These are phyloP conservation scores for Pythium chondricola DNA, from an alignment of 352 stramenopile species.

Conservation along the genomic window DNA sequence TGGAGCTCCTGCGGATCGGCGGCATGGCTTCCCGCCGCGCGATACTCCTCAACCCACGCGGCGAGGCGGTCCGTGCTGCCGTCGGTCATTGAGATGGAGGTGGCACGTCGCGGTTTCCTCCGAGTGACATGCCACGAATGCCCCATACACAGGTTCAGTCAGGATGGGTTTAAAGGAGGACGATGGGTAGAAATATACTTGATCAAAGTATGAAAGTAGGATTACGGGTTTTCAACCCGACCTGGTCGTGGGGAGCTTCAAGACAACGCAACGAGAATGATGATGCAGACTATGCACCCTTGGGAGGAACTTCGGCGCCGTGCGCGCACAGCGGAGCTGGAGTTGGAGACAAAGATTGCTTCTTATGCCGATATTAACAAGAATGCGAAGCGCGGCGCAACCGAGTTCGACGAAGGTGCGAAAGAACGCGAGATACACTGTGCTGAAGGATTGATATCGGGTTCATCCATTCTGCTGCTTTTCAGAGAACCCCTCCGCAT, in stretches of 20 bases:
- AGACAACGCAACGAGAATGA: constrained; percentile 20
- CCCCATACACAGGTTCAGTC: no score
- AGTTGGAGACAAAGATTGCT: constrained; percentile 79
- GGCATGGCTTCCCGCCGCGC: constrained; percentile 4
- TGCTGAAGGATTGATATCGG: neutral
- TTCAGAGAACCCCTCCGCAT: constrained; percentile 60
- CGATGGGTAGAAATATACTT: no score
- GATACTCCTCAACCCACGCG: constrained; percentile 23
- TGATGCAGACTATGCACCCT: constrained; percentile 52
- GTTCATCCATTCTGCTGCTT: neutral
- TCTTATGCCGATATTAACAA: constrained; percentile 59
- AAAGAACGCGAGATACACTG: neutral
- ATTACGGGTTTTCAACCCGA: constrained; percentile 5
- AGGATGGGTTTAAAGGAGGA: no score
- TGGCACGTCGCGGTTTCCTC: neutral
- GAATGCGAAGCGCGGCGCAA: constrained; percentile 26
- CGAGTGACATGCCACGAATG: no score
- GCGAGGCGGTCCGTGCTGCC: constrained; percentile 15
- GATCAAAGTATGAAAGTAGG: no score
- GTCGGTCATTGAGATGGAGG: neutral
- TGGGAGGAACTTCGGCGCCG: constrained; percentile 76
- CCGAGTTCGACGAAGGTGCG: constrained; percentile 61
- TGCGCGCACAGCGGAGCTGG: constrained; percentile 62
- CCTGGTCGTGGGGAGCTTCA: constrained; percentile 5
- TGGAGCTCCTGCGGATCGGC: constrained; percentile 19